These are phyloP conservation scores for Pythium pyrilobum DNA, from an alignment of 352 stramenopile species.

Conservation along the genomic window DNA sequence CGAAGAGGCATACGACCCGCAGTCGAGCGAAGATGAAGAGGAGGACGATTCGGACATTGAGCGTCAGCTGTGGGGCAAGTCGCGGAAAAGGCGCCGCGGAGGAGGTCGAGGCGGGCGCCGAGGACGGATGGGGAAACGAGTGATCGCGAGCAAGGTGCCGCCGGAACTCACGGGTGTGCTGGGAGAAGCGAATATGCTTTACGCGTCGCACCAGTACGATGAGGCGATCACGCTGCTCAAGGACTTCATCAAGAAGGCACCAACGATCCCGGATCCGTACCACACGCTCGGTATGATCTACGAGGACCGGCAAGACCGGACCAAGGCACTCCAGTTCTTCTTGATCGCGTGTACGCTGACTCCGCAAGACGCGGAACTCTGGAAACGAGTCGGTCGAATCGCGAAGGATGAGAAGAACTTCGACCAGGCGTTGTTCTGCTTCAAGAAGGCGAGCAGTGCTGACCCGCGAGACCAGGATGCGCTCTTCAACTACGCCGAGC, in stretches of 20 bases:
- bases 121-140: slow-evolving; percentile 37
- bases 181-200: slow-evolving; percentile 81
- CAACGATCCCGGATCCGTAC: slow-evolving; percentile 83
- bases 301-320: slow-evolving; percentile 72
- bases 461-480: slow-evolving; percentile 79
- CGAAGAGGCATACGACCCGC: slow-evolving; percentile 53
- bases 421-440: slow-evolving; percentile 81
- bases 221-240: slow-evolving; percentile 77
- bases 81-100: slow-evolving; percentile 42
- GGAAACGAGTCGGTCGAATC: slow-evolving; percentile 79
- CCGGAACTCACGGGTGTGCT: slow-evolving; percentile 74
- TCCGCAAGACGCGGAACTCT: slow-evolving; percentile 76
- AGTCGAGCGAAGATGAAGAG: slow-evolving; percentile 61
- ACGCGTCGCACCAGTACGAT: slow-evolving; percentile 83
- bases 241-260: slow-evolving; percentile 87
- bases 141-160: slow-evolving; percentile 70
- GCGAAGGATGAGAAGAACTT: slow-evolving; percentile 85
- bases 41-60: slow-evolving; percentile 86
- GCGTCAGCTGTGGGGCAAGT: slow-evolving; percentile 73
- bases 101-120: slow-evolving; percentile 28
- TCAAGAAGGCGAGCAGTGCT: slow-evolving; percentile 77
- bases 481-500: slow-evolving; percentile 74
- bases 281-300: slow-evolving; percentile 87
- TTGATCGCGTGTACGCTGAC: slow-evolving; percentile 81
- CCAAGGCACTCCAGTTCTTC: slow-evolving; percentile 84